Percentiles rank a stretch among this genome's conserved stretches.
phyloP scores from a whole-genome alignment of 345 rosid genomes.

The Populus deltoides region DNA sequence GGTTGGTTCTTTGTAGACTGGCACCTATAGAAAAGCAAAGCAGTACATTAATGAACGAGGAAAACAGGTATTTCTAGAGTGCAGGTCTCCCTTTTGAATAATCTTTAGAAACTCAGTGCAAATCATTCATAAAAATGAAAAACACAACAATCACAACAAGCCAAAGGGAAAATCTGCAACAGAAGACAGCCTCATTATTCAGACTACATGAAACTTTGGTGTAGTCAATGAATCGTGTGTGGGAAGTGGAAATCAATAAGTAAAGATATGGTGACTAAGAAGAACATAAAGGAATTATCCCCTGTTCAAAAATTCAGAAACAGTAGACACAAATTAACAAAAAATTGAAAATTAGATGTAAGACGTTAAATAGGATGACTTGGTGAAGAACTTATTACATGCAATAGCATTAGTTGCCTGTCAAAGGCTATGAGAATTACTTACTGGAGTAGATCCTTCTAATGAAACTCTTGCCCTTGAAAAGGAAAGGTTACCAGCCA shows the following conservation, averaged over 20 bases:
- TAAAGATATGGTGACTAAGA: no score
- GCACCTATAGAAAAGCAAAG: slow-evolving; percentile 49
- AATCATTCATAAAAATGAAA: not conserved
- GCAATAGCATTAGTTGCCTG: not conserved
- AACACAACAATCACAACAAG: not conserved
- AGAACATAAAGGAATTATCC: not conserved
- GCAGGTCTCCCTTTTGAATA: not conserved
- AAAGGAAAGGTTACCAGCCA: slow-evolving; percentile 96
- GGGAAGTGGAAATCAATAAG: no score
- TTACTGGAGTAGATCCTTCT: slow-evolving; percentile 91
- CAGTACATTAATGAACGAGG: not conserved
- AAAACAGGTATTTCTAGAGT: not conserved
- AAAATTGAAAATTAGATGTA: not conserved
- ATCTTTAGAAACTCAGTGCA: not conserved
- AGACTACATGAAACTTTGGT: not conserved
- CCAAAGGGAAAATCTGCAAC: not conserved
- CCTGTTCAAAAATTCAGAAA: not conserved
- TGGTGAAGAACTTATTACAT: not conserved
- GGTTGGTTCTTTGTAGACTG: slow-evolving; percentile 78
- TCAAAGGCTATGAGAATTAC: slow-evolving; percentile 23
- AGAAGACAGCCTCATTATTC: not conserved
- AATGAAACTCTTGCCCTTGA: slow-evolving; percentile 93
- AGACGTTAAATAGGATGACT: not conserved
- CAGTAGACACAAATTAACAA: not conserved
- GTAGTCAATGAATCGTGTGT: not conserved